A percentile compares a stretch with the other conserved stretches of the same genome.
Evolutionary conservation across 2,329 filamentous ascomycete genomes (phyloP).

Genomic region (Xylaria arbuscula): DNA sequence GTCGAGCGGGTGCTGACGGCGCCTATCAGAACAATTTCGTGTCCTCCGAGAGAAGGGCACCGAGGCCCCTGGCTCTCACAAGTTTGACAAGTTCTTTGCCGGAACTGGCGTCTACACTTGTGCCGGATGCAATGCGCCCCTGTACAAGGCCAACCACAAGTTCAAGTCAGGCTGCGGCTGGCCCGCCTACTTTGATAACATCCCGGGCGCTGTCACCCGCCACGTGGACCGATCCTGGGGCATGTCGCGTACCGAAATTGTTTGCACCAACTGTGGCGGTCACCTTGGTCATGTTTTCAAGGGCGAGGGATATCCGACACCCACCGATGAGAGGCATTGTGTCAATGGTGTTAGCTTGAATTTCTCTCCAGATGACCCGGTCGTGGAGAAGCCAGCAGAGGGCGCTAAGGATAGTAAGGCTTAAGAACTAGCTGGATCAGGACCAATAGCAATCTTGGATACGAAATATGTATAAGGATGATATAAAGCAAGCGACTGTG

Average conservation of each 20-base stretch:
- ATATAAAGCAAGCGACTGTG: background rate
- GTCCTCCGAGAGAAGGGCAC: slow-evolving; percentile 93
- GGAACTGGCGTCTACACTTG: slow-evolving; percentile 84
- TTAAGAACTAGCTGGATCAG: slow-evolving; percentile 28
- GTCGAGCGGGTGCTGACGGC: slow-evolving; percentile 29
- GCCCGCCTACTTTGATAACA: slow-evolving; percentile 97
- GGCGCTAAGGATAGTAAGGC: slow-evolving; percentile 55
- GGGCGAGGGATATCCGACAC: slow-evolving; percentile 83
- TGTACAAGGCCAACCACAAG: slow-evolving; percentile 94
- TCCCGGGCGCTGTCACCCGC: slow-evolving; percentile 88
- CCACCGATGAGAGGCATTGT: slow-evolving; percentile 96
- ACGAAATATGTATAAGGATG: background rate
- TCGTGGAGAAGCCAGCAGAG: slow-evolving; percentile 55
- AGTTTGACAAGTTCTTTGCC: slow-evolving; percentile 88
- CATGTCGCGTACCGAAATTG: slow-evolving; percentile 91
- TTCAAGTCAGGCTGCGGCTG: slow-evolving; percentile 97
- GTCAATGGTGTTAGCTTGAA: slow-evolving; percentile 93
- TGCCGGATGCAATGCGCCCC: slow-evolving; percentile 84
- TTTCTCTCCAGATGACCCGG: slow-evolving; percentile 76
- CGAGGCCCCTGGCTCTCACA: slow-evolving; percentile 81
- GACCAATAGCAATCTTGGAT: background rate
- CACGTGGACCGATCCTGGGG: slow-evolving; percentile 81
- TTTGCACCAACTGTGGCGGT: slow-evolving; percentile 93
- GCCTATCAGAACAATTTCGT: slow-evolving; percentile 86
- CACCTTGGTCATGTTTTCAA: slow-evolving; percentile 93